Evolutionary conservation across 345 rosid genomes (phyloP).

Genomic region (Eucalyptus caleyi): DNA sequence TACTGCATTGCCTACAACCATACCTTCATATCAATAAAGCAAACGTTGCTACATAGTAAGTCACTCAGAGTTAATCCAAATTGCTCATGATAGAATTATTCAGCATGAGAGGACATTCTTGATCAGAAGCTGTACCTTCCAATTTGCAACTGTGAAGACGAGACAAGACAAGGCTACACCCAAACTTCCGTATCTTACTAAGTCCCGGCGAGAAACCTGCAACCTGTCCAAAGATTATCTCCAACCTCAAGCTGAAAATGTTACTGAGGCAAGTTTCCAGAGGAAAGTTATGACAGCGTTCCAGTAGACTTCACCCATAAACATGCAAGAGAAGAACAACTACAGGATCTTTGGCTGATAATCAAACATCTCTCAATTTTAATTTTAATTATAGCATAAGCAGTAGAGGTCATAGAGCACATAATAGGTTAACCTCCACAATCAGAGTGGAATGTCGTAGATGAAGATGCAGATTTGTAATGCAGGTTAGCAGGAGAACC

Average conservation of each 20-base stretch:
- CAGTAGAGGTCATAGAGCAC: neutral
- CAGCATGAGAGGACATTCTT: neutral
- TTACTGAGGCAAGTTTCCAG: neutral
- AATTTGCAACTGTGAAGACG: slow-evolving; percentile 38
- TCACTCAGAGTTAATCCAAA: neutral
- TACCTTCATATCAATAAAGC: neutral
- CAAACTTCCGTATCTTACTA: slow-evolving; percentile 80
- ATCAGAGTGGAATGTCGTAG: neutral
- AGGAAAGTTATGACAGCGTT: neutral
- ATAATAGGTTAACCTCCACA: neutral
- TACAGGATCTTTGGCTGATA: neutral
- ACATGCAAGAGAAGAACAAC: neutral
- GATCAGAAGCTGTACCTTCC: slow-evolving; percentile 47
- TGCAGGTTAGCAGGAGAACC: neutral
- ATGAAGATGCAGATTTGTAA: neutral
- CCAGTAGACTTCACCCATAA: neutral
- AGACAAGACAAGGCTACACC: slow-evolving; percentile 72
- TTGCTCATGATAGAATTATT: neutral
- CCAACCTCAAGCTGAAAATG: slow-evolving; percentile 42
- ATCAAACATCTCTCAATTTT: neutral
- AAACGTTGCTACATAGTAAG: neutral
- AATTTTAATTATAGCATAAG: neutral
- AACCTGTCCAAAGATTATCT: slow-evolving; percentile 84
- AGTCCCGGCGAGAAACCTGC: slow-evolving; percentile 81
- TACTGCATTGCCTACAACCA: slow-evolving; percentile 77